Evolutionary conservation across 768 basidiomycete genomes (phyloP).

Genomic region (Tylopilus balloui): DNA sequence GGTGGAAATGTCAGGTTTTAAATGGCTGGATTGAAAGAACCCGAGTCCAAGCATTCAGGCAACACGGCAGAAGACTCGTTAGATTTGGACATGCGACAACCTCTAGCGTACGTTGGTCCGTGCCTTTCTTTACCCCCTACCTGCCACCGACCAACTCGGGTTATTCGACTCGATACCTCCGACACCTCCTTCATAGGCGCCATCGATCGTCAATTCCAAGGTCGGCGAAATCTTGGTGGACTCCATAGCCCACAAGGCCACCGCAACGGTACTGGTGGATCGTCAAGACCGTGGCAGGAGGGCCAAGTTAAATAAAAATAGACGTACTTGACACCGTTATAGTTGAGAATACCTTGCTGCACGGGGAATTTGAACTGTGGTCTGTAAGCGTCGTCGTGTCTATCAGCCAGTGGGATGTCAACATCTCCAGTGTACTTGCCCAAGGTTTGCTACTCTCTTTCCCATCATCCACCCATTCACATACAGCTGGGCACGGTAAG

Average conservation of each 20-base stretch:
- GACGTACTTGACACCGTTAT: conserved; percentile 61
- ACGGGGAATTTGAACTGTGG: conserved; percentile 82
- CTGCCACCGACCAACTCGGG: conserved; percentile 46
- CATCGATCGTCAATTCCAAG: conserved; percentile 52
- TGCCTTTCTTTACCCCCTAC: conserved; percentile 16
- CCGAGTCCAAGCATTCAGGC: neutral
- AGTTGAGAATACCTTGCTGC: conserved; percentile 75
- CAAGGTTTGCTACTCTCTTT: conserved; percentile 67
- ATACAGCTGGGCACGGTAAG: conserved; percentile 70
- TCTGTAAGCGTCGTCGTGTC: conserved; percentile 31
- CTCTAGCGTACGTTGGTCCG: neutral
- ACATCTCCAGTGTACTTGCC: conserved; percentile 37
- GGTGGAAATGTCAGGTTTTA: neutral
- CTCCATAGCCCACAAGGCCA: conserved; percentile 69
- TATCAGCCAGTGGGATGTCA: neutral
- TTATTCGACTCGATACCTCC: conserved; percentile 53
- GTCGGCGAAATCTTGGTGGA: conserved; percentile 44
- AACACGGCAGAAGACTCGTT: neutral
- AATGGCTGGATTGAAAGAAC: neutral
- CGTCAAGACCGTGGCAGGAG: conserved; percentile 1
- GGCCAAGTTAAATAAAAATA: neutral
- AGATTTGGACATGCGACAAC: neutral
- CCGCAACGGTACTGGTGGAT: conserved; percentile 45
- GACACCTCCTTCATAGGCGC: conserved; percentile 63
- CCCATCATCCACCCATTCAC: conserved; percentile 93